Base-by-base conservation (phyloP, 768 basidiomycete genomes). In the Hemileccinum rubropunctum region DNA sequence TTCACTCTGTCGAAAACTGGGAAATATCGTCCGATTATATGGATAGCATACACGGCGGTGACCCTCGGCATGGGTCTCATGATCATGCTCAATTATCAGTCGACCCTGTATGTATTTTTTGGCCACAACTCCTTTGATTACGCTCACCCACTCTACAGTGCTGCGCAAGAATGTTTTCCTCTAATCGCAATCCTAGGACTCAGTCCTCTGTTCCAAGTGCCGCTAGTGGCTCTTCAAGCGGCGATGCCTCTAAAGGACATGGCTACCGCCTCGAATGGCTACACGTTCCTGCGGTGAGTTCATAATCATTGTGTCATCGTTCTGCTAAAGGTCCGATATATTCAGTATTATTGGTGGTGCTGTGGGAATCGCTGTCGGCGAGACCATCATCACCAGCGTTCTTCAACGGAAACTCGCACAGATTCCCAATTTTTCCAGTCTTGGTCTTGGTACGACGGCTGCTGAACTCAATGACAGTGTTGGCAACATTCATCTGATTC, bases 221-320 rank as follows among this genome's bases (percentile, higher is more conserved):
- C 88, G 0, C 68, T 90, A 7, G 81, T 91, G 45, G 86, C 76
- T 14, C 68, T 93, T 13, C 91, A 93, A 68, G 88, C 89, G 1
- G 84, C 90, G 1, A 94, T 94, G 90, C 91, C 91, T 0, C 59
- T 89, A 14, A 84, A 82, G 58, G 88, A 92, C 56, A 90, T 92
- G 88, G 88, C 90, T 2, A 90, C 90, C 3, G 83, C 81, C 47
- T 90, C 91, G 0, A 72, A 78, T 1, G 81, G 82, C 0, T 86
- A 84, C 60, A 78, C 79, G 20, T 84, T 93, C 60, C 70, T 92
- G 55, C 77, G 86, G 81, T 83, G 61, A 27, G 68, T 48, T n/a
- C 7, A 28, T 34, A 14, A 12, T n/a, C 12, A 18, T 36, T 9
- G 6, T 13, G 37, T 36, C 5, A 13, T 17, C 4, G 36, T 17